Conservation (phyloP, 2,329 filamentous ascomycete species). For the Fusarium bactridioides region DNA sequence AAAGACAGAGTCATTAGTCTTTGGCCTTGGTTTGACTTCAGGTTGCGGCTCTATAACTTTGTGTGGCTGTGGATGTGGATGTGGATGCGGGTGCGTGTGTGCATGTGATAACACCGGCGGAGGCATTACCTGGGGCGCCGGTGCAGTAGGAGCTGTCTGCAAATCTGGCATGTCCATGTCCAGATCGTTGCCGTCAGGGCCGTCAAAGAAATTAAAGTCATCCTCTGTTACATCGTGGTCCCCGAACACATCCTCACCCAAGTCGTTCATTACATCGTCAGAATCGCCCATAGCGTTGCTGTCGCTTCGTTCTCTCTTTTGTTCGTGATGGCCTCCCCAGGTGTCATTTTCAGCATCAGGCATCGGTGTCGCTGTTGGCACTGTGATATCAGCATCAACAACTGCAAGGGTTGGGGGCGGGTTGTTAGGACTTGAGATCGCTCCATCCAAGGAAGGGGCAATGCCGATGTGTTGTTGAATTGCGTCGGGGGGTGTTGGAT, state of each 20-base stretch:
- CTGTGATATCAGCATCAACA: constrained; percentile 42
- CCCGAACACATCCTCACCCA: constrained; percentile 75
- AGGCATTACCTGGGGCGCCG: constrained; percentile 11
- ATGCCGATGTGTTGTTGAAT: constrained; percentile 62
- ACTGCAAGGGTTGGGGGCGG: constrained; percentile 42
- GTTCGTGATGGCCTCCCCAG: constrained; percentile 50
- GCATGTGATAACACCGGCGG: constrained; percentile 17
- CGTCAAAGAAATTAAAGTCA: constrained; percentile 85
- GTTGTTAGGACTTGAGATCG: constrained; percentile 64
- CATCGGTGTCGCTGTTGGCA: constrained; percentile 31
- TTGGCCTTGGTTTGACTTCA: constrained; percentile 23
- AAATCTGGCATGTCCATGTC: constrained; percentile 44
- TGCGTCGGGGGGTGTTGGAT: constrained; percentile 76
- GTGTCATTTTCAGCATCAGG: constrained; percentile 38
- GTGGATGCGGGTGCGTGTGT: neutral
- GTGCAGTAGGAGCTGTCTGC: constrained; percentile 12
- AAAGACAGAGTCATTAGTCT: constrained; percentile 53
- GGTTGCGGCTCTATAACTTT: constrained; percentile 17
- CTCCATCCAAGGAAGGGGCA: constrained; percentile 65
- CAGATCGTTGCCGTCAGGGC: constrained; percentile 54
- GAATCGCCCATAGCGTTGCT: constrained; percentile 56
- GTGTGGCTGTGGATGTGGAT: neutral
- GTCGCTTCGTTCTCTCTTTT: constrained; percentile 55
- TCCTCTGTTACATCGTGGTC: constrained; percentile 80
- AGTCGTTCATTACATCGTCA: constrained; percentile 72